A percentile compares a stretch with the other conserved stretches of the same genome.
Evolutionary conservation across 1,139 yeast genomes (phyloP).

Genomic region (Hyphopichia wangnamkhiaoensis): DNA sequence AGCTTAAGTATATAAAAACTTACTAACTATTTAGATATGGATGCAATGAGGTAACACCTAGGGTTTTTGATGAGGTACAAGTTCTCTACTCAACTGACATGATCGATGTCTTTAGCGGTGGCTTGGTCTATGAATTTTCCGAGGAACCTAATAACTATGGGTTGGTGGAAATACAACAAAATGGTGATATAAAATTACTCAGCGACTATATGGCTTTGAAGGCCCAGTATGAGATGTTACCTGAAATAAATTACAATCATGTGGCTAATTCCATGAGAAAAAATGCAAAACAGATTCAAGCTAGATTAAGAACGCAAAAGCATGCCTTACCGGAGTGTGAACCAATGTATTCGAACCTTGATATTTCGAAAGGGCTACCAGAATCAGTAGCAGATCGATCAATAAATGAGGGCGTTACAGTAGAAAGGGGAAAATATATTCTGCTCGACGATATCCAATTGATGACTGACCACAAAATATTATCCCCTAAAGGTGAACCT

Average conservation of each 20-base stretch:
- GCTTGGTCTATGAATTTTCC: constrained; percentile 86
- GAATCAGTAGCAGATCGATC: constrained; percentile 43
- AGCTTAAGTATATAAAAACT: not conserved
- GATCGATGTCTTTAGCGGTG: constrained; percentile 86
- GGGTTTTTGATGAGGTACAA: constrained; percentile 76
- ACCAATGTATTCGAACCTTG: constrained; percentile 51
- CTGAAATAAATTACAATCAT: constrained; percentile 25
- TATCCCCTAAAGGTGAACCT: constrained; percentile 36
- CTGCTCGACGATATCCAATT: constrained; percentile 41
- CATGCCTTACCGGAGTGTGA: constrained; percentile 42
- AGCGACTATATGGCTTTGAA: constrained; percentile 57
- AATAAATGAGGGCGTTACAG: constrained; percentile 49
- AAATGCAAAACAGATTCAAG: constrained; percentile 26
- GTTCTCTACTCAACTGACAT: constrained; percentile 72
- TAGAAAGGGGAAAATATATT: constrained; percentile 48
- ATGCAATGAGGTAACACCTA: constrained; percentile 81
- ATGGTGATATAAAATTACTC: constrained; percentile 57
- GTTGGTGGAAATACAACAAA: constrained; percentile 59
- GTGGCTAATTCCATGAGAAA: constrained; percentile 26
- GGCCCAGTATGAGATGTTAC: constrained; percentile 41
- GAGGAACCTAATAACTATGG: constrained; percentile 92
- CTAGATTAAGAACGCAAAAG: constrained; percentile 23
- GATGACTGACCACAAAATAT: constrained; percentile 35
- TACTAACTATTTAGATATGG: constrained; percentile 48
- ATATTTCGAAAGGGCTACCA: constrained; percentile 51